Percentiles rank a stretch among this genome's conserved stretches.
phyloP scores from a whole-genome alignment of 176 grass and related monocot genomes.

The Rhynchospora tenuis region DNA sequence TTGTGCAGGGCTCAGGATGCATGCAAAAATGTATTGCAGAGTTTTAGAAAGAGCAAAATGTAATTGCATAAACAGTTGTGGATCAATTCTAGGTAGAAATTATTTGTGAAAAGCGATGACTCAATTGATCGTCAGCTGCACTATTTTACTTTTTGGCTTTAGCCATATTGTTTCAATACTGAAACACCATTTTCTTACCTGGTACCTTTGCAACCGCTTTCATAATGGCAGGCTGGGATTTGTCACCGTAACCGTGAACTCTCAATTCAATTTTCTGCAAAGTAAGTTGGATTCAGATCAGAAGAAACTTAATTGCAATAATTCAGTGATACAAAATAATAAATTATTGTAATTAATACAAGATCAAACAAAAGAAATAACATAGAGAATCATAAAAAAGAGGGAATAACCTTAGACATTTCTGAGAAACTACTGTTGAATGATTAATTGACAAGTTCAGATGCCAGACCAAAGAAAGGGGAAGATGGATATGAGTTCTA shows the following conservation, averaged over 20 bases:
- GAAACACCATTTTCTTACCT: conserved; percentile 9
- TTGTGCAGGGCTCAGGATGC: not conserved
- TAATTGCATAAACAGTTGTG: not conserved
- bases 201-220: conserved; percentile 29
- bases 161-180: not conserved
- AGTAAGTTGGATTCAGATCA: not conserved
- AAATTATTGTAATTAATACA: not conserved
- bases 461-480: not conserved
- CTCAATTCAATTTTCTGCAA: conserved; percentile 69
- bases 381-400: not conserved
- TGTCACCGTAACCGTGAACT: conserved; percentile 27
- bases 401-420: not conserved
- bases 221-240: conserved; percentile 43
- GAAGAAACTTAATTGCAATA: not conserved
- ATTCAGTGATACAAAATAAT: not conserved
- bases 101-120: too few relatives aligned
- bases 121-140: too few relatives aligned
- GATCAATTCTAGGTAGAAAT: not conserved
- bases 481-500: not conserved
- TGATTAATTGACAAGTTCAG: not conserved
- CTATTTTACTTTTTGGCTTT: not conserved
- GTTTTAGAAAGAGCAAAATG: not conserved
- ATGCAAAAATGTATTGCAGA: not conserved
- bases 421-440: not conserved
- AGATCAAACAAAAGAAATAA: not conserved